Evolutionary conservation across 1,139 yeast genomes (phyloP).

Genomic region (Debaryomyces sp.): DNA sequence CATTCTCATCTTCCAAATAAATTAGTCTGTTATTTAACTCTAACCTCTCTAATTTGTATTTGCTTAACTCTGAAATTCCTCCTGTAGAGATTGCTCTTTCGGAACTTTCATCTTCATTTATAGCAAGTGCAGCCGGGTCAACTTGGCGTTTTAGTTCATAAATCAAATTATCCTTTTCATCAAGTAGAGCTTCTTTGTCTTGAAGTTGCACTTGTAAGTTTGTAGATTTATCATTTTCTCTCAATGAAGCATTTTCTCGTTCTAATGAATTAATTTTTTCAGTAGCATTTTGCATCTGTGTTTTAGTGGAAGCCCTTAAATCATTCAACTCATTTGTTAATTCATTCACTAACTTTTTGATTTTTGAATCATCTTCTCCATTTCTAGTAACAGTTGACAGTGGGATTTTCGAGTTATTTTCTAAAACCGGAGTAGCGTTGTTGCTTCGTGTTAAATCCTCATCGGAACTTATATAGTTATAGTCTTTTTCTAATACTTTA

Average conservation of each 20-base stretch:
- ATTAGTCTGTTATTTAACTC: conserved; percentile 50
- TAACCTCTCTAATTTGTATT: conserved; percentile 43
- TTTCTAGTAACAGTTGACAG: neutral
- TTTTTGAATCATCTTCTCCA: conserved; percentile 25
- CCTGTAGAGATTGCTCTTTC: conserved; percentile 9
- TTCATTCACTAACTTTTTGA: conserved; percentile 40
- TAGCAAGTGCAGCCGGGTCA: conserved; percentile 34
- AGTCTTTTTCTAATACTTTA: conserved; percentile 2
- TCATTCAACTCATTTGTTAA: conserved; percentile 50
- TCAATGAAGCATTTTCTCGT: conserved; percentile 38
- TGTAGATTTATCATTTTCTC: conserved; percentile 18
- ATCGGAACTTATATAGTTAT: neutral
- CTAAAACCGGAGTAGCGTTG: conserved; percentile 17
- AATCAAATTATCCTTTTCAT: conserved; percentile 35
- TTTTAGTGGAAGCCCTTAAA: conserved; percentile 48
- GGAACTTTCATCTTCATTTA: conserved; percentile 24
- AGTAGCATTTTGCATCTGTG: conserved; percentile 57
- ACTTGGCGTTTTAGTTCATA: conserved; percentile 37
- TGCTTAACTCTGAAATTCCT: conserved; percentile 33
- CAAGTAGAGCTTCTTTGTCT: conserved; percentile 38
- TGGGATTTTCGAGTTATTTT: neutral
- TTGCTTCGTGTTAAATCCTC: conserved; percentile 8
- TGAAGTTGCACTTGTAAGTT: conserved; percentile 27
- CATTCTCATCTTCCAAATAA: conserved; percentile 52
- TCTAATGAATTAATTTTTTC: conserved; percentile 52